Conservation (phyloP, 2,329 filamentous ascomycete species). For the Hymenoscyphus salicellus region DNA sequence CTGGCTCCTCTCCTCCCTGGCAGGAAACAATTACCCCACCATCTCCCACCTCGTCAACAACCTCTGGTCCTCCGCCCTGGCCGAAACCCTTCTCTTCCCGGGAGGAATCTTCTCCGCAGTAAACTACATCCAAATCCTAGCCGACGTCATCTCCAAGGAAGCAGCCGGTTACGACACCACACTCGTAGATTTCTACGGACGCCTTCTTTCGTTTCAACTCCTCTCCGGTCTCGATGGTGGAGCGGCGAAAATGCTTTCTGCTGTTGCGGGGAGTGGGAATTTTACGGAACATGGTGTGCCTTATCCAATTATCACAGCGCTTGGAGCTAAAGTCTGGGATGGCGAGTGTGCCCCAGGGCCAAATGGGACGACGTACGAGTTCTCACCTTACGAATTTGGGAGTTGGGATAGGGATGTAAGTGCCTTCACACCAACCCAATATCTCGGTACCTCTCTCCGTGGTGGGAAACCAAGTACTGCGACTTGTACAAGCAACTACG, state of each 20-base stretch:
- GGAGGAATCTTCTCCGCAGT: constrained; percentile 36
- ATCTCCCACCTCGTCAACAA: constrained; percentile 40
- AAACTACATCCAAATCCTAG: constrained; percentile 18
- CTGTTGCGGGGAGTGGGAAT: constrained; percentile 37
- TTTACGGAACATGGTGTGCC: constrained; percentile 43
- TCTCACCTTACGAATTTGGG: constrained; percentile 65
- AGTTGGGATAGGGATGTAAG: constrained; percentile 58
- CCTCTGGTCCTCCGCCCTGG: constrained; percentile 42
- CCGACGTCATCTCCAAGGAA: constrained; percentile 31
- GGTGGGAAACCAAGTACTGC: constrained; percentile 44
- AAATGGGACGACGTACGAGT: constrained; percentile 63
- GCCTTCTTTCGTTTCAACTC: constrained; percentile 27
- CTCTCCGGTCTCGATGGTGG: constrained; percentile 20
- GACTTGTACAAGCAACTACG: constrained; percentile 46
- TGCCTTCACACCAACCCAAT: constrained; percentile 59
- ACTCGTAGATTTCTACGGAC: constrained; percentile 27
- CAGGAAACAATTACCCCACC: constrained; percentile 47
- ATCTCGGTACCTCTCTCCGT: constrained; percentile 57
- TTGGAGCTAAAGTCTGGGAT: constrained; percentile 37
- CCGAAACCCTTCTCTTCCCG: constrained; percentile 39
- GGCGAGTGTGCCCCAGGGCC: constrained; percentile 38
- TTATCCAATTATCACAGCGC: constrained; percentile 45
- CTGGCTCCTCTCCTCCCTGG: constrained; percentile 46
- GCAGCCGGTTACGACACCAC: constrained; percentile 30
- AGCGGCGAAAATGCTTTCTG: constrained; percentile 25